Base-by-base conservation (phyloP, 2,329 filamentous ascomycete species). In the Botrytis medusae region DNA sequence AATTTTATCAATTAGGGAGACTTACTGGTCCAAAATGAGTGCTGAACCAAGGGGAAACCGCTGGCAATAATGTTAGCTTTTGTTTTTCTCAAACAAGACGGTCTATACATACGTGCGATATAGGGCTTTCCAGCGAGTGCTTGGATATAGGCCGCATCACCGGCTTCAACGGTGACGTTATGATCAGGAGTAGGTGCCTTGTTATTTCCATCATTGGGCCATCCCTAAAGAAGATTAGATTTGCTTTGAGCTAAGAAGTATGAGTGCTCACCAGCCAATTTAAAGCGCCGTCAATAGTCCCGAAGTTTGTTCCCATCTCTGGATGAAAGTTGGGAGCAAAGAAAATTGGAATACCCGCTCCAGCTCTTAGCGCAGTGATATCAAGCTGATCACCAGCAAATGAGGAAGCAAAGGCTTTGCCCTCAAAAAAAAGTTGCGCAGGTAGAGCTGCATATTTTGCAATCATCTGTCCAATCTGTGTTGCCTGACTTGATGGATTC, bases 341-440 rank as follows among this genome's bases (percentile, higher is more conserved):
- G 62, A 77, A 78, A 25, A 78, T 74, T 9, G 64, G 76, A 34
- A 75, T 72, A 1, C 77, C 78, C 25, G 78, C 79, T 22, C 72
- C 73, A 46, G 75, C 54, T 73, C 83, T 83, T 76, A 87, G 84
- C 0, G 76, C 75, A n/a, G 81, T 78, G 61, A 83, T 82, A 61
- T 76, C 77, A 1, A 82, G 75, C 0, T 85, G 85, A 78, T 87
- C 85, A 71, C 87, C 87, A 2, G 85, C 86, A n/a, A 84, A 86
- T 8, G 86, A 86, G 25, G 87, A 80, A 1, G 85, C 83, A 74
- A 83, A 81, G 51, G 78, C 77, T 32, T 83, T 80, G 4, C 65
- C 72, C 61, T 77, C 68, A 74, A 82, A 79, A 60, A 80, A 81
- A 59, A 82, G 79, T 37, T 84, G 81, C 1, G 82, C 81, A n/a